These are phyloP conservation scores for Podaxis pistillaris DNA, from an alignment of 768 basidiomycete species.

Conservation along the genomic window DNA sequence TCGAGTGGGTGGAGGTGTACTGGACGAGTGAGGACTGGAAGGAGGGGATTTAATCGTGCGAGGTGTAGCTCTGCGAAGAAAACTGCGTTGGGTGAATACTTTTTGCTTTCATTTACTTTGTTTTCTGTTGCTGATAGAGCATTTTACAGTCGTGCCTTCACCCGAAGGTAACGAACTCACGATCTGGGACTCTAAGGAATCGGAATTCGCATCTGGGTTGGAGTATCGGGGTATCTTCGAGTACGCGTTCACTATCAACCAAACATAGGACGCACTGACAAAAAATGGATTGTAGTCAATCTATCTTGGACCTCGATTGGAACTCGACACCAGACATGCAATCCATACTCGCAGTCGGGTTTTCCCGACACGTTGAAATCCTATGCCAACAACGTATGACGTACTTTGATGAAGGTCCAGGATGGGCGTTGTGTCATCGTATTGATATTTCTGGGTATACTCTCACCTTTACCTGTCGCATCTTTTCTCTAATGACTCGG, in stretches of 20 bases:
- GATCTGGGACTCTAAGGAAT: conserved; percentile 95
- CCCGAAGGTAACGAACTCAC: conserved; percentile 76
- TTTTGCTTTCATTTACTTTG: conserved; percentile 15
- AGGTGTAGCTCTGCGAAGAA: conserved; percentile 91
- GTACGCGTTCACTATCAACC: conserved; percentile 34
- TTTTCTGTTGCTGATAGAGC: neutral
- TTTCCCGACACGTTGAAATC: conserved; percentile 74
- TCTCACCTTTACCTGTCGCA: conserved; percentile 4
- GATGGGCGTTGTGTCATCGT: conserved; percentile 71
- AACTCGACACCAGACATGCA: conserved; percentile 87
- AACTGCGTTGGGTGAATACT: conserved; percentile 71
- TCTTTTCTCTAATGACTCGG: neutral
- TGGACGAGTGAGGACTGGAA: conserved; percentile 71
- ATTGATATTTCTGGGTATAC: conserved; percentile 70
- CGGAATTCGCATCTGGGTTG: conserved; percentile 88
- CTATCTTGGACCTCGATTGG: conserved; percentile 88
- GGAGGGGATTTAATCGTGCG: conserved; percentile 63
- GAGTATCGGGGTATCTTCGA: conserved; percentile 67
- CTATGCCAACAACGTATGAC: conserved; percentile 92
- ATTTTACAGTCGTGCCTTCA: conserved; percentile 53
- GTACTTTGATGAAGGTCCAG: conserved; percentile 80
- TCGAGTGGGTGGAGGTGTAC: conserved; percentile 59
- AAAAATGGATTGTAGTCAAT: conserved; percentile 39
- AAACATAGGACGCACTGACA: neutral
- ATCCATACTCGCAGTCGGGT: conserved; percentile 90